Evolutionary conservation across 2,329 filamentous ascomycete genomes (phyloP), one percentile per base, ranked within the genome.

Genomic region (Aspergillus awamori): DNA sequence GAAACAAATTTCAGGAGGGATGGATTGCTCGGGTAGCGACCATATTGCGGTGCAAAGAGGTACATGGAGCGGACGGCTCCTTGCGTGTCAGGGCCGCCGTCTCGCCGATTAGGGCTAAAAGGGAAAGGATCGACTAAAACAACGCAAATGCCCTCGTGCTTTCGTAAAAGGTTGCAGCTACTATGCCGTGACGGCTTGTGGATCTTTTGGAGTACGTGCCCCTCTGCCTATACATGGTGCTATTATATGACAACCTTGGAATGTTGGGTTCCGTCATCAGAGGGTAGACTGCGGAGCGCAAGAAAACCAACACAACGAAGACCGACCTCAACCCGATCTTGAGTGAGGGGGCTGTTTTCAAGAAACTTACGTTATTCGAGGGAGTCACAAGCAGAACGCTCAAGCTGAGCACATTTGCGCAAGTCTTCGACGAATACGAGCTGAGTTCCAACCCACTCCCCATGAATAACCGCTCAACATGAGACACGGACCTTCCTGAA

Each of bases 131-230:
- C 58, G 54, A 28, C 57, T 17, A 53, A 67, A 74, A 71, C 51
- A 67, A 63, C 70, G 71, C 72, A 74, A 74, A 71, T 58, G 62
- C 66, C 39, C 72, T 73, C 72, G 63, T 48, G 69, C 69, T 61
- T 68, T 61, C 62, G 28, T 22, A 17, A 5, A 36, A 36, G 11
- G 33, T 36, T 36, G 33, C 33, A 13, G 11, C 33, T 36, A 36
- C 33, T 13, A 36, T 36, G 33, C 33, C 11, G 11, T 36, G 11
- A 5, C 11, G 33, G 11, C 33, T 36, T 47, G 17, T 33, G 6
- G 15, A 45, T 52, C 2, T 3, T 36, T 56, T 45, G 41, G 55
- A 57, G 55, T 45, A 63, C 54, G 51, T 63, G 53, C 33, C 5
- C 41, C 41, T 13, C 20, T 45, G 10, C 11, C 10, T 6, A 24